A percentile compares a stretch with the other conserved stretches of the same genome.
Conservation (phyloP, 345 rosid genomes). For the Trapa bicornis region DNA sequence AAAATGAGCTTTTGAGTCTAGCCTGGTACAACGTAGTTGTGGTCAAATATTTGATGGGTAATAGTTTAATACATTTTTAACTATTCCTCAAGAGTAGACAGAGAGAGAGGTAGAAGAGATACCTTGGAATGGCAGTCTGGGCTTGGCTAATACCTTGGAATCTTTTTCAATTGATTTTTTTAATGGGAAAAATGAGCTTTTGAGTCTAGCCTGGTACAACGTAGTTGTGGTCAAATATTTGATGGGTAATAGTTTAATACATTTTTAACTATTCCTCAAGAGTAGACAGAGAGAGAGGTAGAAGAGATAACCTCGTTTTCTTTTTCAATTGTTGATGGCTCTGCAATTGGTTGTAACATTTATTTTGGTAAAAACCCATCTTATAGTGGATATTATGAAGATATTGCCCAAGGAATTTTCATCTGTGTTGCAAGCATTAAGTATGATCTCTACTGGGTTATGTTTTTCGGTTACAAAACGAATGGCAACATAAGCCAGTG, state of each 20-base stretch:
- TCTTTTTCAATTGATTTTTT: neutral
- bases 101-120: too few relatives aligned
- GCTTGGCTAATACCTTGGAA: neutral
- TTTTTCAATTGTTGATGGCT: too few relatives aligned
- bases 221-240: neutral
- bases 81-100: neutral
- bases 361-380: too few relatives aligned
- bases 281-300: neutral
- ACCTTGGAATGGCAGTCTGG: neutral
- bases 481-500: too few relatives aligned
- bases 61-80: neutral
- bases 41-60: neutral
- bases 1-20: neutral
- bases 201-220: neutral
- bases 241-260: neutral
- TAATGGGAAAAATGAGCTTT: neutral
- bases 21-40: neutral
- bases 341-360: too few relatives aligned
- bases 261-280: neutral
- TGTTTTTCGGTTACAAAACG: neutral
- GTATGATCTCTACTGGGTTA: neutral
- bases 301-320: too few relatives aligned
- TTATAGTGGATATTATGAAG: too few relatives aligned
- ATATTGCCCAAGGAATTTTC: neutral
- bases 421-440: neutral